Conservation (phyloP, 2,329 filamentous ascomycete genomes). For the Aspergillus ruber region DNA sequence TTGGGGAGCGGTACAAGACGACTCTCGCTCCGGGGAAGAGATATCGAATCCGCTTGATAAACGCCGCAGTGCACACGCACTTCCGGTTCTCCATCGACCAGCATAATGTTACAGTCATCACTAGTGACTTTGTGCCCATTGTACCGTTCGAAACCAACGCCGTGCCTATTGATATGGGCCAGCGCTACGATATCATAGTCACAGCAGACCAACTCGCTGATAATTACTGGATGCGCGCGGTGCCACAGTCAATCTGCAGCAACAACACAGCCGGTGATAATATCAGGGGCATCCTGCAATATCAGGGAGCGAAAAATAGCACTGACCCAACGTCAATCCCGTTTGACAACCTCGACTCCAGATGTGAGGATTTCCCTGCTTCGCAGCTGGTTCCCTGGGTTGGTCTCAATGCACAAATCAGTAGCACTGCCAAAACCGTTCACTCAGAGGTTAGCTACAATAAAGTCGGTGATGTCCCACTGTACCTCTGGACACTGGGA, state of each 20-base stretch:
- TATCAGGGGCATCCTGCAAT: constrained; percentile 47
- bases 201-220: constrained; percentile 18
- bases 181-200: constrained; percentile 36
- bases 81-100: constrained; percentile 45
- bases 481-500: constrained; percentile 30
- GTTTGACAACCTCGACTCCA: constrained; percentile 1
- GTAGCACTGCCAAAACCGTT: constrained; percentile 11
- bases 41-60: constrained; percentile 23
- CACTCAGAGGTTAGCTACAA: constrained; percentile 7
- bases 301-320: constrained; percentile 25
- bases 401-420: constrained; percentile 6
- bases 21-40: constrained; percentile 35
- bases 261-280: constrained; percentile 36
- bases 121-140: constrained; percentile 54
- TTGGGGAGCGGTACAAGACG: constrained; percentile 40
- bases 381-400: no score
- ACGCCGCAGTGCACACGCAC: constrained; percentile 18
- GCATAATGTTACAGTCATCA: constrained; percentile 54
- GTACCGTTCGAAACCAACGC: constrained; percentile 45
- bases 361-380: no score
- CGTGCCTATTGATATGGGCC: constrained; percentile 14
- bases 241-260: constrained; percentile 39
- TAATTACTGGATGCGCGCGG: constrained; percentile 39
- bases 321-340: constrained; percentile 19
- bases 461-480: constrained; percentile 11